Evolutionary conservation across 805 yeast species (phyloP), one percentile per base, ranked within the genome.

Genomic region (Komagataella mondaviorum): DNA sequence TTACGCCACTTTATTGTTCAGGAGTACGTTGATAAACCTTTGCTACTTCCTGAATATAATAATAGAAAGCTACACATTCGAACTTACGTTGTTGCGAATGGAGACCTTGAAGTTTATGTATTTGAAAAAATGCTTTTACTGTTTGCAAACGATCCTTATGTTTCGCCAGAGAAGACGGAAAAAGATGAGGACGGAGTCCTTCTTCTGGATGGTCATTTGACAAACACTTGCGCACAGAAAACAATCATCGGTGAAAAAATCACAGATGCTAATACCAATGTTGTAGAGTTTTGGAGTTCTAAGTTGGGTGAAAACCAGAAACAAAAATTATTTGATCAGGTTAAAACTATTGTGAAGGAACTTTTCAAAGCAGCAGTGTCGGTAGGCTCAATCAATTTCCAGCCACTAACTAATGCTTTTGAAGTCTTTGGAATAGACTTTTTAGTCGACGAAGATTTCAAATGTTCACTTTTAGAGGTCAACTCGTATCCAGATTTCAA

Each of bases 401-500:
- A 77, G 64, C 90, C 98, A 0, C 61, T 90, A 53, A 66, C 69
- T 1, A 88, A 88, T 64, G 91, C 95, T 0, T 77, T 87, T 61
- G 99, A 93, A 64, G 73, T 88, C 6, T 93, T 75, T 62, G 99
- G 99, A 0, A 71, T 93, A 14, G 99, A 93, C 63, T 90, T 89
- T 64, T 65, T 93, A 51, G 85, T 93, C 16, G 82, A 80, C 57
- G 68, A 66, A 2, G 69, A 77, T 30, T 61, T 65, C 20, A 63
- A 72, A 12, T 91, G 85, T 2, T 73, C 71, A 47, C 62, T 93
- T 23, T 67, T 91, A 46, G 98, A 93, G 64, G 87, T 89, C 47
- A 93, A 93, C 60, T 83, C 98, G 14, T 93, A 84, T 61, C 99
- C 99, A 1, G 99, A 93, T 63, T 93, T 93, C 69, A 89, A 88